Evolutionary conservation across 108 stramenopile species (phyloP).

Genomic region (Cyclostephanos invisitatus): DNA sequence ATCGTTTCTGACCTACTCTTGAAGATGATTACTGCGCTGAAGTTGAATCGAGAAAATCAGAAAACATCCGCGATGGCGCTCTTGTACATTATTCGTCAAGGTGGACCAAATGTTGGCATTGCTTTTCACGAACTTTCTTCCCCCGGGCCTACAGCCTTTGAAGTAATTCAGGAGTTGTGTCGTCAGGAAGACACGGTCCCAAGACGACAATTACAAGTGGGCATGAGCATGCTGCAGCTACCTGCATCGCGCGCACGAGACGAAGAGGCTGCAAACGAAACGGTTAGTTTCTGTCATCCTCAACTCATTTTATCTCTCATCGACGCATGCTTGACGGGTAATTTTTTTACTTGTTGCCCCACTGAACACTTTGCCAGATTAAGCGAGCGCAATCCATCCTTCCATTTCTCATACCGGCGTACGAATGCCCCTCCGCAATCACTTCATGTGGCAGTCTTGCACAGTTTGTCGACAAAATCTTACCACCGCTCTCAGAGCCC

Average conservation of each 20-base stretch:
- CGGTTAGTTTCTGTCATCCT: constrained; percentile 17
- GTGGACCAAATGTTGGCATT: constrained; percentile 35
- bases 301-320: neutral
- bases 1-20: constrained; percentile 37
- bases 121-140: constrained; percentile 43
- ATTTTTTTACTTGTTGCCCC: neutral
- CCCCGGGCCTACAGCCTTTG: constrained; percentile 15
- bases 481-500: constrained; percentile 68
- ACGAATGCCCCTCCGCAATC: constrained; percentile 25
- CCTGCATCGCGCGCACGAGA: constrained; percentile 29
- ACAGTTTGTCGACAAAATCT: constrained; percentile 38
- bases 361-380: constrained; percentile 12
- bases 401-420: constrained; percentile 44
- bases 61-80: constrained; percentile 39
- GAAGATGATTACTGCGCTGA: constrained; percentile 11
- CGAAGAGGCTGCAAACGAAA: constrained; percentile 26
- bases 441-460: constrained; percentile 27
- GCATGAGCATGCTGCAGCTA: constrained; percentile 46
- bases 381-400: constrained; percentile 35
- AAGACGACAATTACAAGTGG: constrained; percentile 17
- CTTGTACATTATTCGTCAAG: constrained; percentile 38
- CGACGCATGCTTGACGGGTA: neutral
- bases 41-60: constrained; percentile 7
- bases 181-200: constrained; percentile 10
- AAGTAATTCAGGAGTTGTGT: constrained; percentile 45